Conservation (phyloP, 176 grass and related monocot species). For the Oryza officinalis region DNA sequence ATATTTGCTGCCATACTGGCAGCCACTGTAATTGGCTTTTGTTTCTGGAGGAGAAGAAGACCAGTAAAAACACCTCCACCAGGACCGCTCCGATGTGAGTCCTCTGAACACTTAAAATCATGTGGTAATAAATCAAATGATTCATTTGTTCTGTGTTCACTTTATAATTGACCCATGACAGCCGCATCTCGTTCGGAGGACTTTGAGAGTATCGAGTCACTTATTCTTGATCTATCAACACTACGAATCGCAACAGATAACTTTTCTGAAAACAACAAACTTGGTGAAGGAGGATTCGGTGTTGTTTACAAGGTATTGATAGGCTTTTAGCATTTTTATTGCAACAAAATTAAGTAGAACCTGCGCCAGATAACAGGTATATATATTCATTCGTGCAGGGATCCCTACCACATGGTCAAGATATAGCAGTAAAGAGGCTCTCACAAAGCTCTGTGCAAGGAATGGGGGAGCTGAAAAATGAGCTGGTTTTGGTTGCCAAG, state of each 20-base stretch:
- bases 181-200: conserved; percentile 23
- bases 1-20: background rate
- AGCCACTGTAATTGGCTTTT: conserved; percentile 6
- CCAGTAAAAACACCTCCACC: background rate
- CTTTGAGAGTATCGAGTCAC: conserved; percentile 46
- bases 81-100: conserved; percentile 2
- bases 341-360: no score
- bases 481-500: conserved; percentile 42
- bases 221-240: conserved; percentile 52
- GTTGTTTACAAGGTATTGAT: conserved; percentile 59
- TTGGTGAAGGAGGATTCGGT: conserved; percentile 72
- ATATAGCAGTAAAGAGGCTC: conserved; percentile 51
- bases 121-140: background rate
- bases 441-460: conserved; percentile 35
- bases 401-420: conserved; percentile 25
- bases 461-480: conserved; percentile 46
- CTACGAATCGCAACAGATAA: conserved; percentile 51
- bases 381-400: conserved; percentile 19
- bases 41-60: conserved; percentile 32
- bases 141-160: background rate
- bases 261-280: conserved; percentile 51
- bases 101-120: background rate
- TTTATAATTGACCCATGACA: conserved; percentile 3
- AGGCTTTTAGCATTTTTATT: background rate
- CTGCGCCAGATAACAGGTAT: background rate